phyloP scores from a whole-genome alignment of 1,284 basidiomycete genomes.

The Puccinia novopanici region DNA sequence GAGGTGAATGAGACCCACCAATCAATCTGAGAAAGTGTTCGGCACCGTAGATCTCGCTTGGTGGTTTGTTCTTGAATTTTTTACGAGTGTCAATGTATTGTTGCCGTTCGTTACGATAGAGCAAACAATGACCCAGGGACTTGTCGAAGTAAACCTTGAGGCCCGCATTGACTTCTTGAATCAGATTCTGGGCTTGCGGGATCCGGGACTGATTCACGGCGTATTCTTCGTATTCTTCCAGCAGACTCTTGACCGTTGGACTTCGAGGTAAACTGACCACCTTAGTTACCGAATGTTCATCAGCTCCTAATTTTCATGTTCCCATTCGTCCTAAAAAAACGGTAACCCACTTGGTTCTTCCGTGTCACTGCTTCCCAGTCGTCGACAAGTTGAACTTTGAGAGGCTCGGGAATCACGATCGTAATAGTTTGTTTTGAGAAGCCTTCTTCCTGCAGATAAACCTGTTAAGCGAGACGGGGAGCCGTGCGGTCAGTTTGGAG shows the following conservation, averaged over 20 bases:
- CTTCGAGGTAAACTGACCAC: conserved; percentile 80
- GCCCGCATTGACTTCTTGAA: conserved; percentile 82
- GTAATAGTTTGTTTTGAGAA: conserved; percentile 77
- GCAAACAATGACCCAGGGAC: conserved; percentile 81
- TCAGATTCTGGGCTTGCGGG: conserved; percentile 52
- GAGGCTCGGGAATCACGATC: conserved; percentile 79
- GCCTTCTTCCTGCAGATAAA: conserved; percentile 61
- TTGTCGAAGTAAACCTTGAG: conserved; percentile 93
- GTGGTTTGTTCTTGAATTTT: conserved; percentile 65
- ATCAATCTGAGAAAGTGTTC: conserved; percentile 91
- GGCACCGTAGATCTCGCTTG: conserved; percentile 88
- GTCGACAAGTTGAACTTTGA: conserved; percentile 88
- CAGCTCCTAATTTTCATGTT: not conserved
- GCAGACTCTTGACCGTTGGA: conserved; percentile 76
- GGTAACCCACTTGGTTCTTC: conserved; percentile 71
- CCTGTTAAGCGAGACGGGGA: not conserved
- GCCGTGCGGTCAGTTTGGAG: not conserved
- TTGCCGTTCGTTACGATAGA: conserved; percentile 89
- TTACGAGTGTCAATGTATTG: conserved; percentile 85
- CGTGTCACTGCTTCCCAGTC: conserved; percentile 99
- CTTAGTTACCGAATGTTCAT: conserved; percentile 62
- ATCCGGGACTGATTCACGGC: conserved; percentile 57
- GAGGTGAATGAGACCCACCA: conserved; percentile 67
- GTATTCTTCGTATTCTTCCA: conserved; percentile 76
- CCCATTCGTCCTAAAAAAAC: not conserved